Conservation (phyloP, 1,284 basidiomycete species). For the Rhizoctonia solani region DNA sequence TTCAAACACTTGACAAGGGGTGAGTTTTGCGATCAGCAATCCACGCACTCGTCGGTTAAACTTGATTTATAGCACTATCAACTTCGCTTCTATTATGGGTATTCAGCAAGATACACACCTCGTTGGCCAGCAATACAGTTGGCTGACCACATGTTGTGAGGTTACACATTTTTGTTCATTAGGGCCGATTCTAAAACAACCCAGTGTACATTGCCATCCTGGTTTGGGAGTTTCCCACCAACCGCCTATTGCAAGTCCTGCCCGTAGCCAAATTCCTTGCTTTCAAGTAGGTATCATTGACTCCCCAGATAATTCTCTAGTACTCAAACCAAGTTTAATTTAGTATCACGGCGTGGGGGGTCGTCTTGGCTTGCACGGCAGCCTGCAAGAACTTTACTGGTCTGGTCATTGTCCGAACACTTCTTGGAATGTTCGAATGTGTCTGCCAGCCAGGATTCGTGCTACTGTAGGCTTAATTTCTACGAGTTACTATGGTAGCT, state of each 20-base stretch:
- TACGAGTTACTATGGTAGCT: neutral
- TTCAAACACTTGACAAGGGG: conserved; percentile 57
- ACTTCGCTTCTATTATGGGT: conserved; percentile 62
- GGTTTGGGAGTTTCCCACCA: conserved; percentile 57
- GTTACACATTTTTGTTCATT: neutral
- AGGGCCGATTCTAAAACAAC: conserved; percentile 1
- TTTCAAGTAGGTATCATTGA: conserved; percentile 48
- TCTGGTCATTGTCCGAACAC: conserved; percentile 54
- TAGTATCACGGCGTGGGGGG: conserved; percentile 55
- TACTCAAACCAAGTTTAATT: conserved; percentile 1
- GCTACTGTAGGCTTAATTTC: conserved; percentile 38
- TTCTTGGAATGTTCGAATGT: conserved; percentile 56
- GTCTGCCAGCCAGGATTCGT: conserved; percentile 58
- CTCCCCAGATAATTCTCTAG: neutral
- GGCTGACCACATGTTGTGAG: conserved; percentile 57
- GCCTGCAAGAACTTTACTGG: conserved; percentile 55
- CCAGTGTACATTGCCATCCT: conserved; percentile 54
- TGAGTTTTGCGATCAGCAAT: neutral
- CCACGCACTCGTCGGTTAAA: neutral
- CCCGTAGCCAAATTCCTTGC: conserved; percentile 56
- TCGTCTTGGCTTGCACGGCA: conserved; percentile 55
- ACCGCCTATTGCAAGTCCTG: conserved; percentile 54
- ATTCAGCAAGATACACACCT: conserved; percentile 54
- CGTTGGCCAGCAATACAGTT: conserved; percentile 56
- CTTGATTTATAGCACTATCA: conserved; percentile 47